Evolutionary conservation across 768 basidiomycete genomes (phyloP).

Genomic region (Phlebiopsis flavidoalba): DNA sequence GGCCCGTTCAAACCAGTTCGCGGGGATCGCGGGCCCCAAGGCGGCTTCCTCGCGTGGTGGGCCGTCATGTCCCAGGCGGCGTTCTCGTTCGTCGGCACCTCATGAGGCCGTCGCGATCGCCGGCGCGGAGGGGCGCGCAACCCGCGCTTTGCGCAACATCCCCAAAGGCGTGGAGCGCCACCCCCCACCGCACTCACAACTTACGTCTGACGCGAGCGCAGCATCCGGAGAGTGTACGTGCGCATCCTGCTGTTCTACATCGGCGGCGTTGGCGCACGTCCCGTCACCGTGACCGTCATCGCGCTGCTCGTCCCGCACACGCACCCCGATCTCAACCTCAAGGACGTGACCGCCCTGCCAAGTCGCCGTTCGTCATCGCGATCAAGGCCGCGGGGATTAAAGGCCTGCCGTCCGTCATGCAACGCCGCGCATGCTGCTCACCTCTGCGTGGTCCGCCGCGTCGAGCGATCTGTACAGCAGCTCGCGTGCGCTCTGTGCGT

Average conservation of each 20-base stretch:
- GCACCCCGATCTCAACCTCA: slow-evolving; percentile 46
- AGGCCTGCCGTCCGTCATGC: slow-evolving; percentile 74
- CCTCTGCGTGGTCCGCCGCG: slow-evolving; percentile 90
- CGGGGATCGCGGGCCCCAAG: slow-evolving; percentile 53
- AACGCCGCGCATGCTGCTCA: slow-evolving; percentile 80
- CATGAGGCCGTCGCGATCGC: slow-evolving; percentile 91
- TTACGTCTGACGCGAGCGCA: slow-evolving; percentile 35
- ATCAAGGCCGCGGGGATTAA: slow-evolving; percentile 82
- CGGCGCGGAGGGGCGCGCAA: slow-evolving; percentile 85
- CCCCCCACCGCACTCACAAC: slow-evolving; percentile 53
- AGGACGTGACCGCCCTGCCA: slow-evolving; percentile 51
- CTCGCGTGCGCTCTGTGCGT: slow-evolving; percentile 81
- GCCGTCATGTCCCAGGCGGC: slow-evolving; percentile 80
- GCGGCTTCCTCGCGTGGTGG: slow-evolving; percentile 78
- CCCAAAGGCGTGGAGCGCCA: slow-evolving; percentile 42
- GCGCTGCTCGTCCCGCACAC: slow-evolving; percentile 81
- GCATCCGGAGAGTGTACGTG: slow-evolving; percentile 54
- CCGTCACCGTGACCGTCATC: too few species aligned
- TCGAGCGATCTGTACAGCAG: slow-evolving; percentile 87
- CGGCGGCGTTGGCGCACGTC: slow-evolving; percentile 54
- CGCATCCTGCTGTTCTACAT: slow-evolving; percentile 70
- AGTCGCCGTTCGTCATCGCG: slow-evolving; percentile 88
- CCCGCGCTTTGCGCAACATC: slow-evolving; percentile 55
- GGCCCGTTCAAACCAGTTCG: slow-evolving; percentile 80
- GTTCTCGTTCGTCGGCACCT: slow-evolving; percentile 92